These are phyloP conservation scores for Quillaja saponaria DNA, from an alignment of 306 rosid genomes.

Conservation along the genomic window DNA sequence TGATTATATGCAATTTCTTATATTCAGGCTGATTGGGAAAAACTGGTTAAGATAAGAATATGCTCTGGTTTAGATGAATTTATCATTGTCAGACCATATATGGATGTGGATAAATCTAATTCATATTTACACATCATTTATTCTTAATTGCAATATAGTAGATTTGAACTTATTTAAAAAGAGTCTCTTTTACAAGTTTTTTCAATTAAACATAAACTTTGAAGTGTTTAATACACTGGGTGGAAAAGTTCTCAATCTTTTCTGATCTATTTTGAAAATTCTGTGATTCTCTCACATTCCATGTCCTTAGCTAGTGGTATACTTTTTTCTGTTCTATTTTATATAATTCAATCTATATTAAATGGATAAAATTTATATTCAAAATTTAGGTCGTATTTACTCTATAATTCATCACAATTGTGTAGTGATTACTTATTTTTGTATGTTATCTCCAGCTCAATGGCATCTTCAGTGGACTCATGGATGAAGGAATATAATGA, in stretches of 20 bases:
- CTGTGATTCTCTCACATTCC: background rate
- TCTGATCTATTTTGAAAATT: slow-evolving; percentile 7
- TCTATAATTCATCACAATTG: no score
- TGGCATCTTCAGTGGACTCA: slow-evolving; percentile 89
- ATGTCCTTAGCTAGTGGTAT: background rate
- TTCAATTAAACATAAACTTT: background rate
- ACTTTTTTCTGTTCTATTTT: background rate
- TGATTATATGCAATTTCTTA: no score
- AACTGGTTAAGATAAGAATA: no score
- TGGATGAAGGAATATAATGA: slow-evolving; percentile 96
- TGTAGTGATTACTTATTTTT: background rate
- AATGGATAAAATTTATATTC: slow-evolving; percentile 7
- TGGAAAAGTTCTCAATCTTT: slow-evolving; percentile 16
- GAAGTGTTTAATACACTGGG: background rate
- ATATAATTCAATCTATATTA: slow-evolving; percentile 5
- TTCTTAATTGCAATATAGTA: background rate
- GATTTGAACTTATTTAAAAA: slow-evolving; percentile 2
- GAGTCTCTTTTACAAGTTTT: background rate
- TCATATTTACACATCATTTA: no score
- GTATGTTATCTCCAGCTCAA: slow-evolving; percentile 41
- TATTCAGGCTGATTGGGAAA: no score
- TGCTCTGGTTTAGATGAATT: no score
- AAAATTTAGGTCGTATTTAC: no score
- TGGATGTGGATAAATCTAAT: no score
- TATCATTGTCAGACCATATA: no score